A percentile compares a stretch with the other conserved stretches of the same genome.
phyloP scores from a whole-genome alignment of 139 green algal genomes.

The Eudorina sp. region DNA sequence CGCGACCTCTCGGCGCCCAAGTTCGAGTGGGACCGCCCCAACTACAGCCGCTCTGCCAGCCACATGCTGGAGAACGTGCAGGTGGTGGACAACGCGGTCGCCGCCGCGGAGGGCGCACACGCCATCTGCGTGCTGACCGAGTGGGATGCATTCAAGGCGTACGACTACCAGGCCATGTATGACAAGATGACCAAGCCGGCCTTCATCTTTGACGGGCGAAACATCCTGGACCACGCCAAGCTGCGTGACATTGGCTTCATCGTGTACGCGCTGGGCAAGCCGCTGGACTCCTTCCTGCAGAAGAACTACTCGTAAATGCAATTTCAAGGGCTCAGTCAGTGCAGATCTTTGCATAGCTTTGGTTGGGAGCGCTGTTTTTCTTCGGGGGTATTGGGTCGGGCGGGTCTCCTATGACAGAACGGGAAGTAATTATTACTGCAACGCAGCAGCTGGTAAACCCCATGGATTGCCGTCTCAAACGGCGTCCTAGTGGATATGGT shows the following conservation, averaged over 20 bases:
- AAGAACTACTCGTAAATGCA: conserved; percentile 72
- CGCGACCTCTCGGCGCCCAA: conserved; percentile 87
- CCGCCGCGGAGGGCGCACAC: conserved; percentile 85
- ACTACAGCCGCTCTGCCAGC: conserved; percentile 62
- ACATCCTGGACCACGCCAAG: conserved; percentile 93
- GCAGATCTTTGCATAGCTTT: too few relatives aligned
- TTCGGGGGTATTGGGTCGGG: too few relatives aligned
- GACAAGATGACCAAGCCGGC: conserved; percentile 96
- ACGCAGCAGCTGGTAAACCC: too few relatives aligned
- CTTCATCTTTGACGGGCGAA: conserved; percentile 99
- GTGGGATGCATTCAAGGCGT: conserved; percentile 99
- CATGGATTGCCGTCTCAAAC: too few relatives aligned
- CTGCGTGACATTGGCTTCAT: conserved; percentile 97
- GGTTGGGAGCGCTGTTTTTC: too few relatives aligned
- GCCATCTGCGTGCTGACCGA: conserved; percentile 96
- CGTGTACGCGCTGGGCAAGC: conserved; percentile 98
- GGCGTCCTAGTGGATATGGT: too few relatives aligned
- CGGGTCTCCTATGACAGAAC: too few relatives aligned
- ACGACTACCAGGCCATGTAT: conserved; percentile 84
- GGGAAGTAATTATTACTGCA: too few relatives aligned
- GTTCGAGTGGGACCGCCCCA: conserved; percentile 96
- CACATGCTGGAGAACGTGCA: conserved; percentile 71
- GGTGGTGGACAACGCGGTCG: conserved; percentile 66
- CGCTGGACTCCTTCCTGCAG: conserved; percentile 97
- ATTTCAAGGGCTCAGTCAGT: too few relatives aligned